phyloP scores from a whole-genome alignment of 768 basidiomycete genomes.

The Hericium rajendrae region DNA sequence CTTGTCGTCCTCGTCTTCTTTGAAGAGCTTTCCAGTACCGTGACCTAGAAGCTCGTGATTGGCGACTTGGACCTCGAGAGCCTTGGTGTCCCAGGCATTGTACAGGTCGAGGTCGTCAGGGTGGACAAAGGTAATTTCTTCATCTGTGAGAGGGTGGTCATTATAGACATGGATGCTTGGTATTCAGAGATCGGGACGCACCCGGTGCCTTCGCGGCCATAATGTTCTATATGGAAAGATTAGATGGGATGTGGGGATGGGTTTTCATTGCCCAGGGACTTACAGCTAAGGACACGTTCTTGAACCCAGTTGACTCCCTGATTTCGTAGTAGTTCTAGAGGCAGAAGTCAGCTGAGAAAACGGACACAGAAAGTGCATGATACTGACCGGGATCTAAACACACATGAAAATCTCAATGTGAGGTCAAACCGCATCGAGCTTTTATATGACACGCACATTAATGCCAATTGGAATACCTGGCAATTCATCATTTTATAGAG shows the following conservation, averaged over 20 bases:
- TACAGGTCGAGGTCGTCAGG: constrained; percentile 68
- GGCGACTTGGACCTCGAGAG: constrained; percentile 85
- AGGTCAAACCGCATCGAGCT: neutral
- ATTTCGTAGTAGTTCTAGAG: constrained; percentile 73
- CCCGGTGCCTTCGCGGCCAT: constrained; percentile 82
- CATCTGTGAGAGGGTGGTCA: constrained; percentile 34
- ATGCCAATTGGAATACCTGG: constrained; percentile 80
- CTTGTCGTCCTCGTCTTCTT: constrained; percentile 64
- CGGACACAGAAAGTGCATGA: no score
- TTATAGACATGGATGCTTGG: neutral
- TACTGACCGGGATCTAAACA: neutral
- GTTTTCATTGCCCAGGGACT: constrained; percentile 16
- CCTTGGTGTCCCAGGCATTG: constrained; percentile 65
- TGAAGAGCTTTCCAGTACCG: constrained; percentile 76
- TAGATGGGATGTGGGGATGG: neutral
- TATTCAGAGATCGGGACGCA: constrained; percentile 21
- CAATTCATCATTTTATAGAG: neutral
- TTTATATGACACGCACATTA: constrained; percentile 39
- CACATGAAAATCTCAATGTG: neutral
- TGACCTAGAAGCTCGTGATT: constrained; percentile 86
- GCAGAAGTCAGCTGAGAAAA: neutral
- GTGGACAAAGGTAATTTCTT: constrained; percentile 75
- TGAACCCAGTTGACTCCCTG: constrained; percentile 75
- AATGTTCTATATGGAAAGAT: constrained; percentile 48
- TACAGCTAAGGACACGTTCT: constrained; percentile 80